phyloP scores from a whole-genome alignment of 179 eudicot genomes.

The Gypsophila paniculata region DNA sequence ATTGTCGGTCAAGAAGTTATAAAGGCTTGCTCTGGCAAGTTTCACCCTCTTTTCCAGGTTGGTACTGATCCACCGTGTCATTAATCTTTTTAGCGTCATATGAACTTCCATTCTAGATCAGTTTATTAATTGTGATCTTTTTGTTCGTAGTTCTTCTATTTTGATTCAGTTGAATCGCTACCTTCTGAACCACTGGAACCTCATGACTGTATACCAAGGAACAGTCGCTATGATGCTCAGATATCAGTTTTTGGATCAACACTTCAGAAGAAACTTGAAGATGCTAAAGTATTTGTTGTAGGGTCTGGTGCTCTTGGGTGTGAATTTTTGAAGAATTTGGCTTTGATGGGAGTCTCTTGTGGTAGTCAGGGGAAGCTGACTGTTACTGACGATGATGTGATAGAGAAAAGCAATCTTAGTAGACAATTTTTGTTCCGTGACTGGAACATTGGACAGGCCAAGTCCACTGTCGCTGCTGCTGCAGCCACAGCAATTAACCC shows the following conservation, averaged over 20 bases:
- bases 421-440: conserved; percentile 91
- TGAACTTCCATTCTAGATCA: background rate
- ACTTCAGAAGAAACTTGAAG: conserved; percentile 81
- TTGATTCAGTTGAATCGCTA: conserved; percentile 89
- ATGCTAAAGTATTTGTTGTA: conserved; percentile 65
- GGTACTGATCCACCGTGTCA: background rate
- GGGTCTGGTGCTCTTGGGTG: conserved; percentile 98
- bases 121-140: background rate
- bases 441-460: conserved; percentile 97
- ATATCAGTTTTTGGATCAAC: conserved; percentile 82
- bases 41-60: conserved; percentile 90
- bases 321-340: conserved; percentile 84
- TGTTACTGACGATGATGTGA: conserved; percentile 89
- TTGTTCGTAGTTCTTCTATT: conserved; percentile 69
- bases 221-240: conserved; percentile 84
- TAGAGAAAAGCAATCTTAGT: conserved; percentile 94
- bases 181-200: conserved; percentile 64
- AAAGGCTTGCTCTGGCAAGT: conserved; percentile 96
- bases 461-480: conserved; percentile 90
- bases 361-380: conserved; percentile 61
- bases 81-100: background rate
- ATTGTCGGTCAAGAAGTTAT: conserved; percentile 86
- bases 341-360: conserved; percentile 94
- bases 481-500: conserved; percentile 73
- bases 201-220: conserved; percentile 62